Base-by-base conservation (phyloP, 2,329 filamentous ascomycete genomes). In the Shiraia sp. region DNA sequence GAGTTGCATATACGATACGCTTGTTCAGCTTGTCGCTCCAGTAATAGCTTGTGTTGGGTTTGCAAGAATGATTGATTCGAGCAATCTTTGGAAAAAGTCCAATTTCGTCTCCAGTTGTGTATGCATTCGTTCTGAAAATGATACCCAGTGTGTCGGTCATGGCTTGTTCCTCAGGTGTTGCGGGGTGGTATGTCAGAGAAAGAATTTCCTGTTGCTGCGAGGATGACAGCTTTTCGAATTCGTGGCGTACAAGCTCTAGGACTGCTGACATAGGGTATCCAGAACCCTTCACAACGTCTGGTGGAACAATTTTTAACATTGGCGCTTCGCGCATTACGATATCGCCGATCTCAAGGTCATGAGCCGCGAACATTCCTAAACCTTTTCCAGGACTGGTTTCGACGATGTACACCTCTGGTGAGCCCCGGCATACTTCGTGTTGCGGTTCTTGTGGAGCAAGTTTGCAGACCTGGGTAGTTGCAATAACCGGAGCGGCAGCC, bases 281-380 rank as follows among this genome's bases (percentile, higher is more conserved):
- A 1, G 50, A 38, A 10, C 61, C 62, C 24, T 56, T 59, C 1
- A 50, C 48, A 25, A 62, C 50, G 10, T 53, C 43, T 2, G 66
- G 63, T 7, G 61, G 64, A 7, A 42, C 31, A 10, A 69, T 61
- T 2, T 51, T 59, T 7, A 75, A 53, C 14, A 71, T 52, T 1
- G 73, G 71, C 6, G 55, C 42, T 49, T 75, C 73, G 17, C 59
- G 58, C 42, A 75, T 61, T 28, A 76, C 63, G 25, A 65, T 59
- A 9, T 69, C 68, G 24, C 72, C 71, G 9, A 57, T 47, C 10
- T 65, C 58, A 10, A 76, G 66, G n/a, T 49, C 40, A 9, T 50
- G 51, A 1, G 55, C 55, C 2, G 73, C 72, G 36, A 75, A 72
- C 4, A 72, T 61, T 17, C 73, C 74, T 6, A 75, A 53, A 2